Conservation (phyloP, 2,329 filamentous ascomycete species). For the Alternaria tenuissima region DNA sequence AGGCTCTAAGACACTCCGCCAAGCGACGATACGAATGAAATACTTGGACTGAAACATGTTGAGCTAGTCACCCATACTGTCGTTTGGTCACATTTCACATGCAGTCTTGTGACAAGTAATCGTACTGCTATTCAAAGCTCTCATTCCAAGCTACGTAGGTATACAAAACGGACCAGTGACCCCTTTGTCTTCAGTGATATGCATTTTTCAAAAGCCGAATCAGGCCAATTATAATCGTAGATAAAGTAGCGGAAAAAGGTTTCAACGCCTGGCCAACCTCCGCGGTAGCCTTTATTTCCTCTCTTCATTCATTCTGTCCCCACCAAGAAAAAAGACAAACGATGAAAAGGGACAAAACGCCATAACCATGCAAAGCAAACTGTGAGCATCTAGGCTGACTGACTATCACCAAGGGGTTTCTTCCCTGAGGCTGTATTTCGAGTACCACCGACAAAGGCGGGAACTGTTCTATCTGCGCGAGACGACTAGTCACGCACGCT, state of each 20-base stretch:
- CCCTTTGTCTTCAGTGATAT: background rate
- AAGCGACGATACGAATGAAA: background rate
- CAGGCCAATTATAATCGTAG: background rate
- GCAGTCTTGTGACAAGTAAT: no score
- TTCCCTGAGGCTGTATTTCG: background rate
- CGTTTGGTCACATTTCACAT: no score
- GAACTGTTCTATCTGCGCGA: background rate
- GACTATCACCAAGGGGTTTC: background rate
- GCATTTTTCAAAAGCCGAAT: background rate
- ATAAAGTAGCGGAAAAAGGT: background rate
- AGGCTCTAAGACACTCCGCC: background rate
- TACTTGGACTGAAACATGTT: background rate
- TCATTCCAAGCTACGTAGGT: background rate
- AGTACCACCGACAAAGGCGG: background rate
- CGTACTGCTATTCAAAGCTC: no score
- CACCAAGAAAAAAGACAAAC: background rate
- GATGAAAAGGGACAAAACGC: background rate
- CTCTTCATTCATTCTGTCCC: background rate
- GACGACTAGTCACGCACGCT: conserved; percentile 64
- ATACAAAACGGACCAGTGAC: background rate
- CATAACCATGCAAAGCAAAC: background rate
- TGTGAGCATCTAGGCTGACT: background rate
- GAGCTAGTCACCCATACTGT: no score
- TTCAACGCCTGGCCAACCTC: conserved; percentile 1
- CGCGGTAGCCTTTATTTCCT: background rate